Conservation (phyloP, 371 early-diverging fungal genomes). For the Mortierella sp. region DNA sequence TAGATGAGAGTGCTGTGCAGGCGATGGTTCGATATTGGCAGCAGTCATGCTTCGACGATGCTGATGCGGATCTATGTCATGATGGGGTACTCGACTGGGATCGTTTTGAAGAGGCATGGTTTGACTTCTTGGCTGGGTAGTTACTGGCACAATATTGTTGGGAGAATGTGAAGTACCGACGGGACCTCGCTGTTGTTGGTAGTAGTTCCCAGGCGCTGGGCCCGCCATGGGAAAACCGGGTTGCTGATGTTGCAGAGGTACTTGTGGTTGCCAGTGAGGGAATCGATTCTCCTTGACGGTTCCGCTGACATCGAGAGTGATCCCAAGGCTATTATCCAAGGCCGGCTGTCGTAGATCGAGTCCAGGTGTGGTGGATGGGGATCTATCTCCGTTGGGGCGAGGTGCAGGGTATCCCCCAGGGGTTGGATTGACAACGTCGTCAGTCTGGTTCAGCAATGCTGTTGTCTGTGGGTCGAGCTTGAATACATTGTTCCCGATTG, state of each 20-base stretch:
- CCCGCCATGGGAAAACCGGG: background rate
- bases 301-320: constrained; percentile 47
- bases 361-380: background rate
- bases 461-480: constrained; percentile 60
- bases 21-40: background rate
- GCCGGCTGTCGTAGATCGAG: background rate
- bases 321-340: constrained; percentile 36
- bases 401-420: constrained; percentile 33
- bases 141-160: background rate
- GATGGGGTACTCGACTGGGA: background rate
- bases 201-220: background rate
- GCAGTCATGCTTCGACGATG: constrained; percentile 21
- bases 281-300: constrained; percentile 50
- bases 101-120: constrained; percentile 32
- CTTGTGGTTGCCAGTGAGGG: constrained; percentile 50
- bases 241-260: constrained; percentile 34
- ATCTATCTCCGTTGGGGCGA: constrained; percentile 45
- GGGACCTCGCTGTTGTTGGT: constrained; percentile 11
- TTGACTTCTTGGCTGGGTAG: constrained; percentile 23
- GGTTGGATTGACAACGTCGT: constrained; percentile 16
- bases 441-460: constrained; percentile 14
- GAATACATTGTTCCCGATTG: constrained; percentile 68
- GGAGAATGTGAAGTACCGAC: background rate
- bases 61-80: background rate
- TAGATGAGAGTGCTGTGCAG: constrained; percentile 5